Conservation (phyloP, 2,329 filamentous ascomycete species). For the Phyllosticta ampelicida region DNA sequence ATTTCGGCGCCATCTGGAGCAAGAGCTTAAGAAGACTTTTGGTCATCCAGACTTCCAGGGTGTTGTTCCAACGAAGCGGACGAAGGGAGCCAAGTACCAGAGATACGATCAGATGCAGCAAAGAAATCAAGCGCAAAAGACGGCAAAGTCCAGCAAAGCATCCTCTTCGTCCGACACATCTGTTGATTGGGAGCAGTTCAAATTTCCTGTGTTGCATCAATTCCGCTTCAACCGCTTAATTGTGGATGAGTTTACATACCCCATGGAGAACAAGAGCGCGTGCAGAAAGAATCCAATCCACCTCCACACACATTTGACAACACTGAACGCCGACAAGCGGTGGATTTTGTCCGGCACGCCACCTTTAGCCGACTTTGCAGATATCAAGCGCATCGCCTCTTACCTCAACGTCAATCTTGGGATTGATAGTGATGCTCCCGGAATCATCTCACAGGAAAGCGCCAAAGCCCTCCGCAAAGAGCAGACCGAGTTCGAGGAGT, state of each 20-base stretch:
- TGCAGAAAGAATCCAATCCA: background rate
- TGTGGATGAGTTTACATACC: constrained; percentile 55
- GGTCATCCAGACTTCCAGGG: constrained; percentile 26
- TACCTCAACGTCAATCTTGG: constrained; percentile 47
- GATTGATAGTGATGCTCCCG: constrained; percentile 37
- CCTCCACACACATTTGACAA: constrained; percentile 29
- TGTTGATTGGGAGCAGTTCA: constrained; percentile 19
- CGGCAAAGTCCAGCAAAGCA: background rate
- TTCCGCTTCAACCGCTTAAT: constrained; percentile 52
- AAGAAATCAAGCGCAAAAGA: background rate
- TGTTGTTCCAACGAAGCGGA: constrained; percentile 29
- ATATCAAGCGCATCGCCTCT: constrained; percentile 48
- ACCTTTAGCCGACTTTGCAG: constrained; percentile 44
- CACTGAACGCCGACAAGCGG: constrained; percentile 40
- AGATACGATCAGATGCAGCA: background rate
- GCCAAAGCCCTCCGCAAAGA: constrained; percentile 21
- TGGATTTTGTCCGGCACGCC: constrained; percentile 58
- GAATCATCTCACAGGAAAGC: background rate
- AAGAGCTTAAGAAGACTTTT: constrained; percentile 17
- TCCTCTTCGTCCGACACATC: background rate
- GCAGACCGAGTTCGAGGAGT: constrained; percentile 43
- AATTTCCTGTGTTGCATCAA: constrained; percentile 41
- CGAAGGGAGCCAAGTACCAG: constrained; percentile 11
- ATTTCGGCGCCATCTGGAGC: constrained; percentile 20
- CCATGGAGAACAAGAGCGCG: constrained; percentile 22